Base-by-base conservation (phyloP, 805 yeast species). In the Zygotorulaspora chibaensis region DNA sequence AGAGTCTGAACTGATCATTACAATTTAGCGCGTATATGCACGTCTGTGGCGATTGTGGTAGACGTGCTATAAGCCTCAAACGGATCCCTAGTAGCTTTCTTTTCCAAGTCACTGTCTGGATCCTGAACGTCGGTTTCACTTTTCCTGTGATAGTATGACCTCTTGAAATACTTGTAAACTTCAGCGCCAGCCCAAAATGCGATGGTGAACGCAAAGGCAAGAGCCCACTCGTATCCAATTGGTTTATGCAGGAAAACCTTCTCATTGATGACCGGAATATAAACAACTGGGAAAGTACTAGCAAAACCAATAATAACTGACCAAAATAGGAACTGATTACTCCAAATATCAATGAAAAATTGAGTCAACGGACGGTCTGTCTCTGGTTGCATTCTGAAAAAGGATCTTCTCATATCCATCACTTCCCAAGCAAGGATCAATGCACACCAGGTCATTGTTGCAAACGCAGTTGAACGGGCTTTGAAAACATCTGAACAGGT, bases 391-490 rank as follows among this genome's bases (percentile, higher is more conserved):
- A 82, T 82, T 43, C 69, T 68, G 66, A 86, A 85, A 50, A 87
- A 70, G 1, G 95, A 86, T 55, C 81, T 72, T 55, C 83, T 72
- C 65, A 81, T 67, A 59, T 85, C 87, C 46, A 85, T 74, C 55
- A 87, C 87, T 66, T 86, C 93, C 93, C 93, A 86, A 1, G 95
- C 93, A 39, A 85, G 70, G 23, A 87, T 62, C 48, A 87, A 73
- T 3, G 91, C 84, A 68, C 90, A 77, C 95, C 95, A 87, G 0
- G 95, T 87, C 82, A 87, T 82, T 1, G 83, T 78, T 1, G 84
- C 84, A 71, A 87, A 87, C 0, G 89, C 77, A 2, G 84, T 78
- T 2, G 95, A 78, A 62, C 96, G 77, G 3, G 89, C 86, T 55
- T 77, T 73, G 67, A 81, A 87, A 9, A 87, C 95, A 50, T 72